Evolutionary conservation across 768 basidiomycete species (phyloP).

Genomic region (Ramaria rubella): DNA sequence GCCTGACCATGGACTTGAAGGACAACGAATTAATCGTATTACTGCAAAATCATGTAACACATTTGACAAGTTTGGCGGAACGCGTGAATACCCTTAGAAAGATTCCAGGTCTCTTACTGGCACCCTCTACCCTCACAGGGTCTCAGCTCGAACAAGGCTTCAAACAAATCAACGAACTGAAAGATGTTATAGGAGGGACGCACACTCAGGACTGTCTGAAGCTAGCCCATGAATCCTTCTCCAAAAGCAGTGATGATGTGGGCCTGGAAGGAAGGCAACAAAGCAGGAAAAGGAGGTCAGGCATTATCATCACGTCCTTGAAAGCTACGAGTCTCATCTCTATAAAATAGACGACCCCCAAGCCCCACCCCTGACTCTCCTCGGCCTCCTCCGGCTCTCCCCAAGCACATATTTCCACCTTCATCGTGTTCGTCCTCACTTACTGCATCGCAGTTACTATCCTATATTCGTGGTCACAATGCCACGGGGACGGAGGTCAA

Average conservation of each 20-base stretch:
- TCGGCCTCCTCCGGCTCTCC: neutral
- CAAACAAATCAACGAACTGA: conserved; percentile 3
- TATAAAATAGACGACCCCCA: conserved; percentile 5
- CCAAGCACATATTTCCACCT: conserved; percentile 5
- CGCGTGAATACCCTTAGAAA: conserved; percentile 7
- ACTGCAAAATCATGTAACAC: conserved; percentile 7
- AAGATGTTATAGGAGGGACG: neutral
- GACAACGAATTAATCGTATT: neutral
- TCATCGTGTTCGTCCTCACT: conserved; percentile 25
- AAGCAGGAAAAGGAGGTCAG: conserved; percentile 5
- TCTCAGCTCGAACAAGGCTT: conserved; percentile 10
- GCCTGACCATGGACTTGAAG: neutral
- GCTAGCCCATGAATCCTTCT: neutral
- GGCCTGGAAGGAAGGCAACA: neutral
- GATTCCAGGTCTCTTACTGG: neutral
- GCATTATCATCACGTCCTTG: neutral
- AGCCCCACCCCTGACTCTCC: conserved; percentile 9
- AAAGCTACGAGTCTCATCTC: neutral
- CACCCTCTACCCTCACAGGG: conserved; percentile 1
- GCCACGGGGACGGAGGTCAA: conserved; percentile 27
- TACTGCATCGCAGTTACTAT: conserved; percentile 38
- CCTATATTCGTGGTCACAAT: conserved; percentile 58
- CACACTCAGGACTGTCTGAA: conserved; percentile 5
- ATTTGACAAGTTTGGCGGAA: neutral
- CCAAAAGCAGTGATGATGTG: neutral